Percentiles rank a stretch among this genome's conserved stretches.
Evolutionary conservation across 768 basidiomycete species (phyloP).

Genomic region (Calocera viscosa): DNA sequence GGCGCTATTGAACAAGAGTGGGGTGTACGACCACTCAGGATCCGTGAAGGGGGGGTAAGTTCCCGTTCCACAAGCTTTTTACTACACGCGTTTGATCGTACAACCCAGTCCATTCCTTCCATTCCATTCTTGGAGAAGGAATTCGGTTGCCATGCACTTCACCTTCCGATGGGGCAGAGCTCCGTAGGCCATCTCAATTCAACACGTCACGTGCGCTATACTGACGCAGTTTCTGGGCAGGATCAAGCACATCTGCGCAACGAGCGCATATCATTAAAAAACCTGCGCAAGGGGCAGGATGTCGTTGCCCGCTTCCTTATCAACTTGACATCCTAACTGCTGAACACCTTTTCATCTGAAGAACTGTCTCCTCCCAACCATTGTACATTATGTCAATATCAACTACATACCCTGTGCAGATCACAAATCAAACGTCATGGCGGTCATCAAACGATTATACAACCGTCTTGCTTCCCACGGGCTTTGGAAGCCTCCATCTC

Average conservation of each 20-base stretch:
- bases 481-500: not conserved
- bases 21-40: constrained; percentile 71
- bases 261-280: constrained; percentile 76
- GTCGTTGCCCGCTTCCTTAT: constrained; percentile 56
- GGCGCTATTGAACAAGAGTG: constrained; percentile 74
- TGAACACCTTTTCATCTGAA: not conserved
- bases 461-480: not conserved
- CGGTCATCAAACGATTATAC: not conserved
- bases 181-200: constrained; percentile 38
- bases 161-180: constrained; percentile 89
- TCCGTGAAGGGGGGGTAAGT: constrained; percentile 85
- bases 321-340: constrained; percentile 4
- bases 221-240: constrained; percentile 28
- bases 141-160: constrained; percentile 77
- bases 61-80: not conserved
- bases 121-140: constrained; percentile 88
- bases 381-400: not conserved
- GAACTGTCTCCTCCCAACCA: not conserved
- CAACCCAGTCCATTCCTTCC: constrained; percentile 72
- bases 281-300: constrained; percentile 63
- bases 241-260: constrained; percentile 90
- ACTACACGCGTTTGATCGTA: too few species aligned
- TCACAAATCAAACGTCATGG: too few species aligned
- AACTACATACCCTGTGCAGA: not conserved
- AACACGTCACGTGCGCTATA: constrained; percentile 6